Base-by-base conservation (phyloP, 768 basidiomycete genomes). In the Tubosaeta brunneosetosa region DNA sequence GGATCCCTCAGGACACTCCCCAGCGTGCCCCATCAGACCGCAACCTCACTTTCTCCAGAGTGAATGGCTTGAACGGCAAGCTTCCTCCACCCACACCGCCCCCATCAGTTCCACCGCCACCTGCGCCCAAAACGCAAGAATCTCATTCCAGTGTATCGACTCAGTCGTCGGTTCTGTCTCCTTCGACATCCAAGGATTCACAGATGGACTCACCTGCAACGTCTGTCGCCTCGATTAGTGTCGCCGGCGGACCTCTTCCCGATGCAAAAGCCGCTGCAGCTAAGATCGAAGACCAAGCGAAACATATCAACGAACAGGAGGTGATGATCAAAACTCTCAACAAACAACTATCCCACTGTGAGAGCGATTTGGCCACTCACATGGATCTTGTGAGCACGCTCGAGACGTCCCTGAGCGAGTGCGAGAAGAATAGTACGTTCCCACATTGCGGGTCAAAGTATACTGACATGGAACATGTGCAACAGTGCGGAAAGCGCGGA, bases 281-380 rank as follows among this genome's bases (percentile, higher is more conserved):
- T 40, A 82, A 81, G 62, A 60, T 93, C 8, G 88, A 90, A 62
- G 82, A 88, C 55, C 88, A 89, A 68, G 68, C 80, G 17, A 88
- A 86, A 61, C 83, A 80, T 43, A 72, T 93, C 34, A 88, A 83
- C 12, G 92, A 94, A 73, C 88, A 91, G 65, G 88, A 91, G 60
- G 81, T 78, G 47, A 94, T 92, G 87, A 91, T 95, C 73, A 89
- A 91, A 71, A 93, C 89, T 22, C 79, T 97, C 56, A 94, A 93
- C 71, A 94, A 95, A 69, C 92, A 94, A 69, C 68, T 97, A 44
- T 84, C 83, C n/a, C 93, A 95, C 67, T 94, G 91, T 64, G 94
- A 97, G 71, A 82, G 79, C 55, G 93, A 97, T 69, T 75, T 94
- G 57, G 89, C 94, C 60, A 85, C 88, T 26, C 91, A 94, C 63